Evolutionary conservation across 257 asterid genomes (phyloP).

Genomic region (Salvia splendens): DNA sequence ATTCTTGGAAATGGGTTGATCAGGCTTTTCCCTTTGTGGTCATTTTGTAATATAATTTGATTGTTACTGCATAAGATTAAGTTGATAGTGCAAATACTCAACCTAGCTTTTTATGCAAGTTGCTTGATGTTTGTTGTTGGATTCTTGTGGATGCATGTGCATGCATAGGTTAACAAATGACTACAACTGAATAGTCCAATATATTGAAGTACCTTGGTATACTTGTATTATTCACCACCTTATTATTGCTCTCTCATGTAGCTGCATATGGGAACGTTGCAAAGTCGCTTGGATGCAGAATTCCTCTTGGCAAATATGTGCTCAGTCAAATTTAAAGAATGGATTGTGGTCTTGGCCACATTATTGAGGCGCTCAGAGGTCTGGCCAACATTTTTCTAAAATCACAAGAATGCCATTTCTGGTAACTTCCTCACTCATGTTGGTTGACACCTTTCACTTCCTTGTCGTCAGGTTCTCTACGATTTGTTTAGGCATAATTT

Average conservation of each 20-base stretch:
- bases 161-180: slow-evolving; percentile 16
- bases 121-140: slow-evolving; percentile 25
- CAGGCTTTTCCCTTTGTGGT: not conserved
- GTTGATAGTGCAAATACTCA: slow-evolving; percentile 7
- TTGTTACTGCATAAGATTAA: slow-evolving; percentile 1
- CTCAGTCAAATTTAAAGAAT: slow-evolving; percentile 96
- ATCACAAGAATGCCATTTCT: slow-evolving; percentile 7
- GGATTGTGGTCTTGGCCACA: slow-evolving; percentile 98
- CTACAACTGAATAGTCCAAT: slow-evolving; percentile 10
- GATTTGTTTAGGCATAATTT: slow-evolving; percentile 87
- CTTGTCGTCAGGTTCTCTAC: slow-evolving; percentile 69
- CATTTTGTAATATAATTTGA: not conserved
- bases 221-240: slow-evolving; percentile 27
- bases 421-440: slow-evolving; percentile 2
- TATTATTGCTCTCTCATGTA: slow-evolving; percentile 35
- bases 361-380: slow-evolving; percentile 98
- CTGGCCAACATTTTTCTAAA: slow-evolving; percentile 23
- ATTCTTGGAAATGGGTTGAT: not conserved
- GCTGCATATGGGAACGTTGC: slow-evolving; percentile 95
- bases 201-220: not conserved
- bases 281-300: slow-evolving; percentile 96
- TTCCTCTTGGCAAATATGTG: slow-evolving; percentile 97
- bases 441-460: slow-evolving; percentile 21
- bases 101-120: not conserved
- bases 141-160: slow-evolving; percentile 24